Conservation (phyloP, 2,329 filamentous ascomycete species). For the Hymenoscyphus repandus region DNA sequence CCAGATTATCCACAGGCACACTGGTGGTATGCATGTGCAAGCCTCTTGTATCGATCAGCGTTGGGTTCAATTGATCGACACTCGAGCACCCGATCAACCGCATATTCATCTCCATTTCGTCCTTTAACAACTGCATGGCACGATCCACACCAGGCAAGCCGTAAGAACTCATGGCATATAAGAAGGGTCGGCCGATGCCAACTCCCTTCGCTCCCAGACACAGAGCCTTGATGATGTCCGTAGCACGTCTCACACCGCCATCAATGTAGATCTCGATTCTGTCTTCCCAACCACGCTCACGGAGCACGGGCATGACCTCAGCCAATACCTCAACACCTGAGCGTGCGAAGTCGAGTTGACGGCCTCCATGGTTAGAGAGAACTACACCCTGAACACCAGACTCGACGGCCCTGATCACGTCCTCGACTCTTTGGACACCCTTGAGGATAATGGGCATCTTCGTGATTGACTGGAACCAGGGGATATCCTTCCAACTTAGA, state of each 20-base stretch:
- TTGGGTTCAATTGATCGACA: constrained; percentile 73
- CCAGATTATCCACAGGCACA: constrained; percentile 57
- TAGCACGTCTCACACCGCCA: constrained; percentile 82
- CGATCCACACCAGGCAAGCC: constrained; percentile 81
- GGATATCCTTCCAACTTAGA: constrained; percentile 89
- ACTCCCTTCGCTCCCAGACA: constrained; percentile 89
- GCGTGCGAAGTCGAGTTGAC: constrained; percentile 87
- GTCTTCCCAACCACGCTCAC: constrained; percentile 65
- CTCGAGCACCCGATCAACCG: constrained; percentile 75
- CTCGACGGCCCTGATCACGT: constrained; percentile 83
- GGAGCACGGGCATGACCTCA: constrained; percentile 85
- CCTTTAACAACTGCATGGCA: constrained; percentile 87
- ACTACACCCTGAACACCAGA: constrained; percentile 83
- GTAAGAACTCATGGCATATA: constrained; percentile 94
- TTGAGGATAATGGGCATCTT: constrained; percentile 95
- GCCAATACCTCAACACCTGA: constrained; percentile 87
- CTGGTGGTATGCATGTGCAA: constrained; percentile 54
- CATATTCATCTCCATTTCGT: constrained; percentile 99
- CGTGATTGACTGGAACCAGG: constrained; percentile 88
- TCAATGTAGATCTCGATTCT: constrained; percentile 87
- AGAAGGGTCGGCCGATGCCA: constrained; percentile 88
- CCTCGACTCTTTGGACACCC: constrained; percentile 92
- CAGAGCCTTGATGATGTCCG: constrained; percentile 91
- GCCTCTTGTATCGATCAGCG: constrained; percentile 72
- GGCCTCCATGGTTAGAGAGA: constrained; percentile 90